These are phyloP conservation scores for Ephemerocybe angulata DNA, from an alignment of 768 basidiomycete genomes.

Conservation along the genomic window DNA sequence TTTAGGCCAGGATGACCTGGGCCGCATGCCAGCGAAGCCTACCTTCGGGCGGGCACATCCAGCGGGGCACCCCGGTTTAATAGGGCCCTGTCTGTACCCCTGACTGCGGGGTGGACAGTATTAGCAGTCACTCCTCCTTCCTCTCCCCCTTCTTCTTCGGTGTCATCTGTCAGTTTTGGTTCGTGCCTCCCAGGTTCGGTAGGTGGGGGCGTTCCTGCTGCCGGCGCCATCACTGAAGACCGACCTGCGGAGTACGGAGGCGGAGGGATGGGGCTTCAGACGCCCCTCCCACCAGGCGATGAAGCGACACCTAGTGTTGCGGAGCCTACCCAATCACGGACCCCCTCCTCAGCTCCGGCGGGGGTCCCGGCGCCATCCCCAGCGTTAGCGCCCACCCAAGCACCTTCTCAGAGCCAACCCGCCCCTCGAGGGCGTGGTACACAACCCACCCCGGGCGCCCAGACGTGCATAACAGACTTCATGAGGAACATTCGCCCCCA, in stretches of 20 bases:
- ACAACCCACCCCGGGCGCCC: too few species aligned
- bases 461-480: too few species aligned
- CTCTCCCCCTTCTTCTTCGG: not conserved
- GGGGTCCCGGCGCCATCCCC: not conserved
- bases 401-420: not conserved
- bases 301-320: not conserved
- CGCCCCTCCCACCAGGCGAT: too few species aligned
- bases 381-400: not conserved
- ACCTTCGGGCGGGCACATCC: not conserved
- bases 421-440: not conserved
- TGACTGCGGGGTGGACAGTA: not conserved
- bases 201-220: not conserved
- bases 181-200: not conserved
- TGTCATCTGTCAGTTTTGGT: too few species aligned
- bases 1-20: not conserved
- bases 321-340: not conserved
- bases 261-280: too few species aligned
- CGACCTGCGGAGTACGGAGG: not conserved
- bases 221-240: not conserved
- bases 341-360: not conserved
- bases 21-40: constrained; percentile 2
- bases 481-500: not conserved
- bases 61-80: not conserved
- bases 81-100: not conserved
- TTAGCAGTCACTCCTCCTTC: too few species aligned